Base-by-base conservation (phyloP, 352 stramenopile genomes). In the Sclerospora graminicola region DNA sequence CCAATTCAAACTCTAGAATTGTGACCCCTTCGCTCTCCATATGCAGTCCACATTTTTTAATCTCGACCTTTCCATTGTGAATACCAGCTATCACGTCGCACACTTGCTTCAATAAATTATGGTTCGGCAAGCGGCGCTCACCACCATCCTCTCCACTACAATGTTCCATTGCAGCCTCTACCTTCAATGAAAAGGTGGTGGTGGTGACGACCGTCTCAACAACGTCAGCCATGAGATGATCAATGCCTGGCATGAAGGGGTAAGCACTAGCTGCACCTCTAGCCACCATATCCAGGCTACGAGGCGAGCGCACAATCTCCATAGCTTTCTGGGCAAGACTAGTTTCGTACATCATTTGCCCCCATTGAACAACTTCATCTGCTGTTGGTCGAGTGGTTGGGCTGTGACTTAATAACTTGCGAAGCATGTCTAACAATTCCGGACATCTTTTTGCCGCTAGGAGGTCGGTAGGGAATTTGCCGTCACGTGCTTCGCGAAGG, bases 101-200 rank as follows among this genome's bases (percentile, higher is more conserved):
- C 28, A 91, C 57, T 51, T 86, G 63, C 55, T 88, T 84, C 51
- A 91, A 76, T 69, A 91, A 76, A 60, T 88, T 80, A 78, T 91
- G 79, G 53, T 89, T 86, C 14, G 76, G 76, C 37, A 84, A 54
- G 20, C 68, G 65, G 21, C 66, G 66, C 30, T 82, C 71, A n/a
- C 55, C 55, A 16, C 66, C 60, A 39, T 58, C 45, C 20, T 60
- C 53, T 24, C 70, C 58, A 23, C 60, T 67, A 13, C 53, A 65
- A 37, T 66, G 35, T 20, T 72, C 71, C 30, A 66, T 66, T 8
- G 58, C 54, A 32, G 78, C 75, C 44, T 84, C 71, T 16, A 91
- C 75, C 45, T 88, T 78, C 28, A 81, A 57, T 48, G 61, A 73
- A 62, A 82, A 82, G 15, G 58, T 66, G 8, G 66, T 66, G 8